A percentile compares a stretch with the other conserved stretches of the same genome.
These are phyloP conservation scores for Trichaptum fuscoviolaceum DNA, from an alignment of 768 basidiomycete species.

Conservation along the genomic window DNA sequence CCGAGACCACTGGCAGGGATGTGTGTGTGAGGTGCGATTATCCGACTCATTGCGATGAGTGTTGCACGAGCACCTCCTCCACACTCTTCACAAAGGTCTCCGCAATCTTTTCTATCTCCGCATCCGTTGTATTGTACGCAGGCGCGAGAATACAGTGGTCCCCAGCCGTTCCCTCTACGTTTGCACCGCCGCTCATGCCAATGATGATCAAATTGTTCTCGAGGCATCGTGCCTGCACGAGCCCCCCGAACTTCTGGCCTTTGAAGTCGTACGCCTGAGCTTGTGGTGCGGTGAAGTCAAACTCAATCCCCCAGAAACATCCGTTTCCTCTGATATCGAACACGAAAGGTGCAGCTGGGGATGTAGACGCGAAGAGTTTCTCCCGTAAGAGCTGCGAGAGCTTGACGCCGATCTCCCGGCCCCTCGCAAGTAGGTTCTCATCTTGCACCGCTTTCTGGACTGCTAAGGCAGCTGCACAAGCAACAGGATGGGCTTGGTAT, in stretches of 20 bases:
- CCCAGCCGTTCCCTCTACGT: constrained; percentile 66
- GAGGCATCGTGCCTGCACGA: constrained; percentile 65
- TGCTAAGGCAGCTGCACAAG: constrained; percentile 75
- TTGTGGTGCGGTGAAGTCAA: constrained; percentile 51
- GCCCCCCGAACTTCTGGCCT: constrained; percentile 54
- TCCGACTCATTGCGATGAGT: not conserved
- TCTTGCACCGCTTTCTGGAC: constrained; percentile 69
- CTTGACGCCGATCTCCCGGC: constrained; percentile 53
- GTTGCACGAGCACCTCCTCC: constrained; percentile 52
- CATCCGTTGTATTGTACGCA: constrained; percentile 69
- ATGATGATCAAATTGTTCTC: constrained; percentile 65
- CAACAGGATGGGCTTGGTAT: constrained; percentile 61
- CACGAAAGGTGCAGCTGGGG: constrained; percentile 57
- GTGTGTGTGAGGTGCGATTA: not conserved
- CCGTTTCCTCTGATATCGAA: constrained; percentile 84
- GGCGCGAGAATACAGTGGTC: constrained; percentile 73
- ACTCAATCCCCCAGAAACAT: constrained; percentile 81
- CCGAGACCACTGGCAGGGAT: not conserved
- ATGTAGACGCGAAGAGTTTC: constrained; percentile 49
- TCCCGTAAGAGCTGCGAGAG: constrained; percentile 48
- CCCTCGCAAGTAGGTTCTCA: constrained; percentile 67
- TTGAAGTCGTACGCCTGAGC: constrained; percentile 43
- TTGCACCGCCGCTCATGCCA: constrained; percentile 67
- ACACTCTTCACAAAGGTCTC: constrained; percentile 60
- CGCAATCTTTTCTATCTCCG: constrained; percentile 66